Evolutionary conservation across 2,329 filamentous ascomycete species (phyloP).

Genomic region (Meredithiella fracta): DNA sequence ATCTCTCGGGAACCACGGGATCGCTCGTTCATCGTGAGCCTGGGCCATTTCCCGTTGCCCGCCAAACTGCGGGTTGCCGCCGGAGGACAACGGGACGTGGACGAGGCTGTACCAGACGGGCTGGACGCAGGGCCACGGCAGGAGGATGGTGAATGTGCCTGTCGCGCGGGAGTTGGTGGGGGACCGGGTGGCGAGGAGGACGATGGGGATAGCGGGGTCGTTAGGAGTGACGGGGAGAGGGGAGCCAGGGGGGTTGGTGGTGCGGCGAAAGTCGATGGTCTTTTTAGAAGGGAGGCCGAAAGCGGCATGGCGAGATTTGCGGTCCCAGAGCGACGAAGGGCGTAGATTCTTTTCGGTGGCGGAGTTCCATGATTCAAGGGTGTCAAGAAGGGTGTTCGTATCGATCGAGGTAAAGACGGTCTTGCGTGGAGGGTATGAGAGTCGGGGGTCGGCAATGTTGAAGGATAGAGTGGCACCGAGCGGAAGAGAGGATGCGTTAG

Average conservation of each 20-base stretch:
- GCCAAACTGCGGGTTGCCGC: slow-evolving; percentile 67
- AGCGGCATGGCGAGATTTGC: slow-evolving; percentile 46
- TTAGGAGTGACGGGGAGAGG: slow-evolving; percentile 37
- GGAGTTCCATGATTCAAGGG: slow-evolving; percentile 48
- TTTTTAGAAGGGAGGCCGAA: slow-evolving; percentile 58
- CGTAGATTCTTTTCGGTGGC: slow-evolving; percentile 29
- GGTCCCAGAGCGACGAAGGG: slow-evolving; percentile 37
- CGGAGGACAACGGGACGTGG: slow-evolving; percentile 63
- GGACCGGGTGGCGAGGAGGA: slow-evolving; percentile 47
- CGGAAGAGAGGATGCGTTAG: slow-evolving; percentile 55
- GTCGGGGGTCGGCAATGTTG: slow-evolving; percentile 58
- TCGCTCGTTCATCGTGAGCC: slow-evolving; percentile 60
- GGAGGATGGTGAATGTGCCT: slow-evolving; percentile 65
- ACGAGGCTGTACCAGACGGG: slow-evolving; percentile 77
- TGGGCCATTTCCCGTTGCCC: slow-evolving; percentile 68
- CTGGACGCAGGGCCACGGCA: slow-evolving; percentile 80
- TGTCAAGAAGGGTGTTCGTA: slow-evolving; percentile 32
- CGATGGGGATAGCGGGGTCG: slow-evolving; percentile 64
- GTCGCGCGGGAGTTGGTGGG: slow-evolving; percentile 33
- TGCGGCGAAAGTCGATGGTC: slow-evolving; percentile 61
- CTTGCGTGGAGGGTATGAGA: slow-evolving; percentile 56
- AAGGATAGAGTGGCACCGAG: slow-evolving; percentile 56
- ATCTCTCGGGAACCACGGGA: slow-evolving; percentile 77
- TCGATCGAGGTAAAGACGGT: slow-evolving; percentile 23
- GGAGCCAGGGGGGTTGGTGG: slow-evolving; percentile 43